A percentile compares a stretch with the other conserved stretches of the same genome.
Conservation (phyloP, 192 early-diverging fungal genomes). For the Coemansia sp. region DNA sequence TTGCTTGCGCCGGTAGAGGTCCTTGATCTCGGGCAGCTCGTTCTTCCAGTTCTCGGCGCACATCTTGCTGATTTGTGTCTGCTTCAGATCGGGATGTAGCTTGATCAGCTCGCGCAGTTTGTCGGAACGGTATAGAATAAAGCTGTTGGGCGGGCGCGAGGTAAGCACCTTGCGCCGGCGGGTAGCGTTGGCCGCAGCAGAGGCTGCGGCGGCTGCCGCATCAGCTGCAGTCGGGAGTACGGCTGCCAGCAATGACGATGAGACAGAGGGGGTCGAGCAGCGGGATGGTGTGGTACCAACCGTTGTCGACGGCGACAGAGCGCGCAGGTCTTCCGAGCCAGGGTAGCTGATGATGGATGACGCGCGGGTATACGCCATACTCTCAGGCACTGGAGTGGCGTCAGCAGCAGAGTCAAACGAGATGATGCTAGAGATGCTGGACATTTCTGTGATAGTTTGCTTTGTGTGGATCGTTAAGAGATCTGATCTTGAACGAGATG, state of each 20-base stretch:
- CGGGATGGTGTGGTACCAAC: conserved; percentile 12
- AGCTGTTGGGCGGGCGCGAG: conserved; percentile 56
- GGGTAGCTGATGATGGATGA: conserved; percentile 35
- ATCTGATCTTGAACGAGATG: neutral
- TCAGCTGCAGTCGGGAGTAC: conserved; percentile 30
- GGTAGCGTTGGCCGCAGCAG: conserved; percentile 29
- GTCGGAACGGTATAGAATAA: conserved; percentile 56
- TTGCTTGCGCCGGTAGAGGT: conserved; percentile 49
- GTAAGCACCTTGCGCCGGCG: conserved; percentile 55
- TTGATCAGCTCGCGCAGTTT: conserved; percentile 53
- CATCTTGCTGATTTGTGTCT: conserved; percentile 58
- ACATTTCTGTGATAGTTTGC: conserved; percentile 24
- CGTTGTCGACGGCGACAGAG: conserved; percentile 3
- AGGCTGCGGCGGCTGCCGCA: conserved; percentile 19
- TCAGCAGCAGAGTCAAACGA: conserved; percentile 25
- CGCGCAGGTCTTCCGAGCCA: conserved; percentile 18
- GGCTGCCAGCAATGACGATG: conserved; percentile 8
- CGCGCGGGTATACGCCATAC: conserved; percentile 24
- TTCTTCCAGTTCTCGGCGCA: conserved; percentile 56
- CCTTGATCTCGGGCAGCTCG: conserved; percentile 52
- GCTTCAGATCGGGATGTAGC: conserved; percentile 51
- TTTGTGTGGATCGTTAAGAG: neutral
- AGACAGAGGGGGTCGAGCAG: conserved; percentile 20
- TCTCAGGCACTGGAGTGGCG: conserved; percentile 11
- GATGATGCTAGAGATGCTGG: conserved; percentile 53